Conservation (phyloP, 768 basidiomycete genomes). For the Auricularia sp. region DNA sequence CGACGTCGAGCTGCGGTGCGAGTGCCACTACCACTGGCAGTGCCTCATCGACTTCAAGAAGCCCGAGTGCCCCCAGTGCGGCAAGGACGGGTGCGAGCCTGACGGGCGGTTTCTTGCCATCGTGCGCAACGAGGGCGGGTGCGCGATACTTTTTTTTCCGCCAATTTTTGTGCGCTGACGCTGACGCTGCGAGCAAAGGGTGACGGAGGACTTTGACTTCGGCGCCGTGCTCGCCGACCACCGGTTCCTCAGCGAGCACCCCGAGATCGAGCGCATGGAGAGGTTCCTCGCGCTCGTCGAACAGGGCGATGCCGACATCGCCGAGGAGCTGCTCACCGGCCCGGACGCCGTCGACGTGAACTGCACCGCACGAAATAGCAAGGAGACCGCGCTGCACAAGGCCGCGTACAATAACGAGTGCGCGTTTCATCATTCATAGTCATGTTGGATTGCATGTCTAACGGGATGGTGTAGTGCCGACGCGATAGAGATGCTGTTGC, state of each 20-base stretch:
- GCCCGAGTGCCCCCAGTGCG: neutral
- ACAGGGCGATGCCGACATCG: neutral
- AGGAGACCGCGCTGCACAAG: neutral
- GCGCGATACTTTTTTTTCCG: neutral
- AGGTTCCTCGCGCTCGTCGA: neutral
- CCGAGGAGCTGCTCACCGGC: neutral
- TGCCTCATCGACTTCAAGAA: neutral
- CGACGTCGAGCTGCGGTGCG: neutral
- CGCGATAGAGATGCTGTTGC: neutral
- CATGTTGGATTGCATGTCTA: neutral
- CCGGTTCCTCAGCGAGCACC: neutral
- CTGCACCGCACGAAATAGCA: neutral
- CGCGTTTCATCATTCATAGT: neutral
- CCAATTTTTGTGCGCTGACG: neutral
- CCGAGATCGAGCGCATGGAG: neutral
- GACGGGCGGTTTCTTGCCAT: neutral
- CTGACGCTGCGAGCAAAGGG: neutral
- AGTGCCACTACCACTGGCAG: neutral
- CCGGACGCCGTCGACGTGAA: neutral
- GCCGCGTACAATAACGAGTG: neutral
- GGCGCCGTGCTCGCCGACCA: neutral
- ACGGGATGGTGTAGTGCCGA: neutral
- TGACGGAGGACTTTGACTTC: neutral
- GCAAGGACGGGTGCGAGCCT: neutral
- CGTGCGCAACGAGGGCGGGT: conserved; percentile 2